Evolutionary conservation across 2,329 filamentous ascomycete genomes (phyloP).

Genomic region (Penicillium brevicompactum): DNA sequence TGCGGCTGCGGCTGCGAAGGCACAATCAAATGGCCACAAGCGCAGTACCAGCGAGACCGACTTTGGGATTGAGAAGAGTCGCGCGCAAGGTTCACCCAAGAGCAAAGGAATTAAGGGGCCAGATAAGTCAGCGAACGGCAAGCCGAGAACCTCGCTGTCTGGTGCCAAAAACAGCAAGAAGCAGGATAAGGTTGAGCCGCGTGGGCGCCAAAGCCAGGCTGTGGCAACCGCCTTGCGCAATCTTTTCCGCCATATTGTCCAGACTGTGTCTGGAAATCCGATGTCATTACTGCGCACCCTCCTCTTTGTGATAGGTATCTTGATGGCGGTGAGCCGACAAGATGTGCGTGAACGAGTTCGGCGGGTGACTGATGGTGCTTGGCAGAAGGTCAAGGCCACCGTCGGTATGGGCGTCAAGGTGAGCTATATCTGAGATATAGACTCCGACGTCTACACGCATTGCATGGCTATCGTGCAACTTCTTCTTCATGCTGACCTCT

Average conservation of each 20-base stretch:
- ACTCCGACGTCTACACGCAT: background rate
- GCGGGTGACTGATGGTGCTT: conserved; percentile 67
- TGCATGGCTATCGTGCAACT: conserved; percentile 16
- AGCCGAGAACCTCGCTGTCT: conserved; percentile 34
- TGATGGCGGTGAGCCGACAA: conserved; percentile 73
- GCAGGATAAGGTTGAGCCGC: conserved; percentile 35
- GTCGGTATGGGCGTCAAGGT: conserved; percentile 97
- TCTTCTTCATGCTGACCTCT: conserved; percentile 13
- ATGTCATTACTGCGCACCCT: conserved; percentile 64
- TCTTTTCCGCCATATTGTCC: conserved; percentile 53
- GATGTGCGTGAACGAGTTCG: conserved; percentile 75
- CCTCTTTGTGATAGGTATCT: conserved; percentile 76
- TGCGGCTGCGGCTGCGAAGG: conserved; percentile 42
- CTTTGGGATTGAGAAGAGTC: conserved; percentile 66
- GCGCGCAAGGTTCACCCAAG: conserved; percentile 39
- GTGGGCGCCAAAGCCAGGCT: conserved; percentile 43
- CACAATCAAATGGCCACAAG: conserved; percentile 40
- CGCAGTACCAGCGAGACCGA: conserved; percentile 68
- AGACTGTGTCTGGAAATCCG: conserved; percentile 57
- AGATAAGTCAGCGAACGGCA: conserved; percentile 30
- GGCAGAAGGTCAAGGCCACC: conserved; percentile 80
- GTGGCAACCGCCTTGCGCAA: conserved; percentile 52
- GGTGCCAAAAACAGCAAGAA: conserved; percentile 43
- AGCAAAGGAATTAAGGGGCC: conserved; percentile 27
- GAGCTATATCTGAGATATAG: conserved; percentile 73